Evolutionary conservation across 2,329 filamentous ascomycete species (phyloP), one percentile per base, ranked within the genome.

Genomic region (Leptographium lundbergii): DNA sequence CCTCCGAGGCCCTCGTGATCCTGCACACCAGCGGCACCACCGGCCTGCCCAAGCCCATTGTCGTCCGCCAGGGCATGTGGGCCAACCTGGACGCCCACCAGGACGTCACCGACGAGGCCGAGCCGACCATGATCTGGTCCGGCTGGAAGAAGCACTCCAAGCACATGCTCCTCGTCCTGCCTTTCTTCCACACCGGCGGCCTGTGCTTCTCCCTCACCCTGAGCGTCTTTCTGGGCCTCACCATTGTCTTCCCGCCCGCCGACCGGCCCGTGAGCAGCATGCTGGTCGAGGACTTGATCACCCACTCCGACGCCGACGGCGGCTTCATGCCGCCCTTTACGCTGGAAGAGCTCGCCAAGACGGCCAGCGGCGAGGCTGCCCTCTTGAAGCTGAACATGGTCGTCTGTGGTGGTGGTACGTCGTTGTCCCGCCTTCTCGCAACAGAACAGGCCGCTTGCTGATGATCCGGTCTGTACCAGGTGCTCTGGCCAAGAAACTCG

Each of bases 1-100:
- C 71, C 59, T 73, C 69, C 67, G 73, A 77, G 4, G 73, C 75
- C 0, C 53, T 73, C 6, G 50, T 70, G 2, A 67, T 77, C 3
- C 63, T 77, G 10, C 75, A 78, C 63, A 77, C 75, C 0, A 75
- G 73, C 56, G 75, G 75, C 5, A 75, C 72, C 51, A 77, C 75
- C 0, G 75, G 75, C 0, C 67, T 76, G 3, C 75, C 75, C 0
- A 77, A 75, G 64, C 73, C 75, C 4, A 68, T 78, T 19, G 61
- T 74, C 13, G 64, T 68, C 27, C 66, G 65, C 4, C 69, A 75
- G 2, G 75, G 74, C 13, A 69, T 73, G 65, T 13, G 73, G 13
- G 67, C 72, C 0, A 63, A 71, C 14, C 61, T 59, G 2, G 75
- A 78, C 34, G 62, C 51, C 19, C 7, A n/a, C 27, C 25, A 53